Percentiles rank a stretch among this genome's conserved stretches.
Evolutionary conservation across 1,284 basidiomycete species (phyloP).

Genomic region (Fistulina hepatica): DNA sequence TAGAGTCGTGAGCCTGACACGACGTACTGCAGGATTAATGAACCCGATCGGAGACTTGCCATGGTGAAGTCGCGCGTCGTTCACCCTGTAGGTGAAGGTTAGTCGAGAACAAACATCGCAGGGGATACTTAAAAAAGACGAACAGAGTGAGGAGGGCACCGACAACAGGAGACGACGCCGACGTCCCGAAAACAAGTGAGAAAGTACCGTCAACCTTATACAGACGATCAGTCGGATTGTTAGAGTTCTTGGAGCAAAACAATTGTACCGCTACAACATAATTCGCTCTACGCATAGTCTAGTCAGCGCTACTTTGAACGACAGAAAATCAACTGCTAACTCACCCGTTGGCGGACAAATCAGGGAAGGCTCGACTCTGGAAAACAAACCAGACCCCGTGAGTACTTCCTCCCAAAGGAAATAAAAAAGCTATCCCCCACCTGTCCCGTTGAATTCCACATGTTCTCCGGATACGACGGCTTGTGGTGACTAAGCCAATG

Average conservation of each 20-base stretch:
- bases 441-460: conserved; percentile 23
- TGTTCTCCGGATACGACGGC: conserved; percentile 21
- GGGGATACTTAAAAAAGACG: conserved; percentile 26
- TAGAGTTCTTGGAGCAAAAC: neutral
- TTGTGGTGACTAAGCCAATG: conserved; percentile 18
- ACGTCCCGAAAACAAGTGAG: conserved; percentile 37
- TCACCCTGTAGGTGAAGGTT: conserved; percentile 26
- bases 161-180: conserved; percentile 48
- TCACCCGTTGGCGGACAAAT: conserved; percentile 26
- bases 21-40: conserved; percentile 35
- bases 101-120: conserved; percentile 14
- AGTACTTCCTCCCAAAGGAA: conserved; percentile 26
- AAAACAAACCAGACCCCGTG: conserved; percentile 19
- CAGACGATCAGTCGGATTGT: conserved; percentile 1
- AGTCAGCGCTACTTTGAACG: conserved; percentile 21
- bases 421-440: conserved; percentile 14
- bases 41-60: conserved; percentile 43
- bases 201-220: conserved; percentile 21
- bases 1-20: neutral
- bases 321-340: conserved; percentile 6
- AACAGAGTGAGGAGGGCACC: conserved; percentile 42
- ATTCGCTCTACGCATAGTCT: conserved; percentile 26
- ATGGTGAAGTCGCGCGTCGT: conserved; percentile 42
- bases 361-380: conserved; percentile 25
- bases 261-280: conserved; percentile 28